A percentile compares a stretch with the other conserved stretches of the same genome.
phyloP scores from a whole-genome alignment of 2,329 filamentous ascomycete genomes.

The Talaromyces islandicus region DNA sequence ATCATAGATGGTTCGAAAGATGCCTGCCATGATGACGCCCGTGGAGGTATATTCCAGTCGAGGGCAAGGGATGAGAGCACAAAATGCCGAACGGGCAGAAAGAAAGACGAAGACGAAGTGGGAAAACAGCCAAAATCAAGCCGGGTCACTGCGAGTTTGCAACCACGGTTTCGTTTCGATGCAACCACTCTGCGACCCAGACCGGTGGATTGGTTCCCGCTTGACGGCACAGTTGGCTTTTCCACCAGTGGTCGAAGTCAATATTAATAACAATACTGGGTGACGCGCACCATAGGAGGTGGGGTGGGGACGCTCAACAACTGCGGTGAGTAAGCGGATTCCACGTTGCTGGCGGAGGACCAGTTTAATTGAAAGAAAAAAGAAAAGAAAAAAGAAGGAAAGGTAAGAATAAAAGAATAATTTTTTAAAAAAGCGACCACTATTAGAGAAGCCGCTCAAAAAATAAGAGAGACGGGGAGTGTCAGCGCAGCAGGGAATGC shows the following conservation, averaged over 20 bases:
- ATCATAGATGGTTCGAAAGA: constrained; percentile 95
- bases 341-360: background rate
- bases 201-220: background rate
- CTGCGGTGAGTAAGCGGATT: background rate
- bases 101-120: constrained; percentile 9
- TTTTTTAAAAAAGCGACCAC: background rate
- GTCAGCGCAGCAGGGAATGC: background rate
- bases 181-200: background rate
- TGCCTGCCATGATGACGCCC: constrained; percentile 63
- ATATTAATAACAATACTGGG: background rate
- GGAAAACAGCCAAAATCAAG: background rate
- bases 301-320: background rate
- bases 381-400: background rate
- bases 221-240: background rate
- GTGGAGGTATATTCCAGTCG: background rate
- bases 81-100: background rate
- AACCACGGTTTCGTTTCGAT: background rate
- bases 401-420: background rate
- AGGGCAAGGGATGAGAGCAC: background rate
- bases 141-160: constrained; percentile 5
- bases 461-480: background rate
- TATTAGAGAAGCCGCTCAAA: background rate
- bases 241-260: background rate
- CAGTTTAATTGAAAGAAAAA: background rate
- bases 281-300: background rate